A percentile compares a stretch with the other conserved stretches of the same genome.
Evolutionary conservation across 2,329 filamentous ascomycete species (phyloP).

Genomic region (Phymatotrichopsis omnivora): DNA sequence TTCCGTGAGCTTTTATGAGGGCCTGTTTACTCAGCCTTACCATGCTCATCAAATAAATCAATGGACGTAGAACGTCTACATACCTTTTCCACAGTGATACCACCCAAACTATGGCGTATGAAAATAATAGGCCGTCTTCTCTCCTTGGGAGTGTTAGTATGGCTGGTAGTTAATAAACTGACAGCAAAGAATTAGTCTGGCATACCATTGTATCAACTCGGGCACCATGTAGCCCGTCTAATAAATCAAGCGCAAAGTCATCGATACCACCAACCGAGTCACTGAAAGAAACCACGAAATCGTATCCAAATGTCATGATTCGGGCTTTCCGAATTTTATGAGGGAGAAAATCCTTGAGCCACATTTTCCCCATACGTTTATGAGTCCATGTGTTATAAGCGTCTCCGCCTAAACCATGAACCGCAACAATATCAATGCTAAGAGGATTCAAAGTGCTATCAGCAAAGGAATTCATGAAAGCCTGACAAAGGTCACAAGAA

Average conservation of each 20-base stretch:
- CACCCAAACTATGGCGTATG: conserved; percentile 8
- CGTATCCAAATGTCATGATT: conserved; percentile 14
- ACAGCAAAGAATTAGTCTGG: too few species aligned
- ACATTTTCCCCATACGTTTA: too few species aligned
- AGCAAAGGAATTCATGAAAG: too few species aligned
- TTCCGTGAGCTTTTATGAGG: too few species aligned
- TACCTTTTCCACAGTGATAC: conserved; percentile 7
- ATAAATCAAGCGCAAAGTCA: neutral
- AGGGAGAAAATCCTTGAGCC: conserved; percentile 18
- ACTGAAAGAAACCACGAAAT: neutral
- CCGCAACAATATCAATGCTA: conserved; percentile 4
- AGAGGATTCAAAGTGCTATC: too few species aligned
- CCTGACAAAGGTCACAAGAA: too few species aligned
- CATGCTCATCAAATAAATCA: too few species aligned
- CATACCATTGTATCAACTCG: neutral
- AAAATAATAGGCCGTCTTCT: conserved; percentile 3
- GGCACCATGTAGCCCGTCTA: neutral
- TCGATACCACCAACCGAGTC: neutral
- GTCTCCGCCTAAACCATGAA: conserved; percentile 4
- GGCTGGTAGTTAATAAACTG: too few species aligned
- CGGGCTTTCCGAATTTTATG: neutral
- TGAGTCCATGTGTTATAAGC: conserved; percentile 7
- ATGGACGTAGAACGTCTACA: too few species aligned
- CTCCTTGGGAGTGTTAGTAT: too few species aligned
- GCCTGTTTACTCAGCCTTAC: too few species aligned